Percentiles rank a stretch among this genome's conserved stretches.
These are phyloP conservation scores for Ampelocalamus luodianensis DNA, from an alignment of 176 grass and related monocot genomes.

Conservation along the genomic window DNA sequence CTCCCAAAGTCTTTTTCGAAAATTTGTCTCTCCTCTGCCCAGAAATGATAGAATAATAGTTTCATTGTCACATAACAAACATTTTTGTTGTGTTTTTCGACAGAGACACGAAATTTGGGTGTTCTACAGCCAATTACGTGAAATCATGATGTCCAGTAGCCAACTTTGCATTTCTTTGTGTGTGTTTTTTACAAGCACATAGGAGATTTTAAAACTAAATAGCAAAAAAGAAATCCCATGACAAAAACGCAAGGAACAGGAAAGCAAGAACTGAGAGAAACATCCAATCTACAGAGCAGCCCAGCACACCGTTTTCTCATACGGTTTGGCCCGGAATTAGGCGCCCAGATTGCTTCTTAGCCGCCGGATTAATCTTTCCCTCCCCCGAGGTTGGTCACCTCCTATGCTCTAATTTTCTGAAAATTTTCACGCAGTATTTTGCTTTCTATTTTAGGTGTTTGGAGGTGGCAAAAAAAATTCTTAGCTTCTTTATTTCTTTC, in stretches of 20 bases:
- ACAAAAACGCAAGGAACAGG: constrained; percentile 25
- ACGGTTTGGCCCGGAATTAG: constrained; percentile 37
- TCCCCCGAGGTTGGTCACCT: constrained; percentile 27
- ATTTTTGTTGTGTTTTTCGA: no score
- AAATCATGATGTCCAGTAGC: no score
- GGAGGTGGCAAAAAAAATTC: constrained; percentile 5
- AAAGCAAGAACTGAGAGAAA: constrained; percentile 52
- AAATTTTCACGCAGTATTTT: constrained; percentile 16
- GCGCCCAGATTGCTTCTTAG: constrained; percentile 15
- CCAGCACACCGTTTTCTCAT: constrained; percentile 49
- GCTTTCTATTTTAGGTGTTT: constrained; percentile 36
- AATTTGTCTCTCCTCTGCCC: no score
- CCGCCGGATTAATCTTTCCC: not conserved
- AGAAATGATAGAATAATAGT: no score
- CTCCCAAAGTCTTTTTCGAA: no score
- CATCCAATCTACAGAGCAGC: constrained; percentile 36
- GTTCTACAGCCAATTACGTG: no score
- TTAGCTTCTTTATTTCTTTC: not conserved
- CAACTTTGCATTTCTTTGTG: not conserved
- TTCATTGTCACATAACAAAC: no score
- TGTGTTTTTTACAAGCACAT: not conserved
- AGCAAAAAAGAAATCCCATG: not conserved
- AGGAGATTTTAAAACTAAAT: not conserved
- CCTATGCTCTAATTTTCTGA: constrained; percentile 28
- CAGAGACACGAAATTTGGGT: no score